Conservation (phyloP, 2,329 filamentous ascomycete genomes). For the Akanthomyces muscarius region DNA sequence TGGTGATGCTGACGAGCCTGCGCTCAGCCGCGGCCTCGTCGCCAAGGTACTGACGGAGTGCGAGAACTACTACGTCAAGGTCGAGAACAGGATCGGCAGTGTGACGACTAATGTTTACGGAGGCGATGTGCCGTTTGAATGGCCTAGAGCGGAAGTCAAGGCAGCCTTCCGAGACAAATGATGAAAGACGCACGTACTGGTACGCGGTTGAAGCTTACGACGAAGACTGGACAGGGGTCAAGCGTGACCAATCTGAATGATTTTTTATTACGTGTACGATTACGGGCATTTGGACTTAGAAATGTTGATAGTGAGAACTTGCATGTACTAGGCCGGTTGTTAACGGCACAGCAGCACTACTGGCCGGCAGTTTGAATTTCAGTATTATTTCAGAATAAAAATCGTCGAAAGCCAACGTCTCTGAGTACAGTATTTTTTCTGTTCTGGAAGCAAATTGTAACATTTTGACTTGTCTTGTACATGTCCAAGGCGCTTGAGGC, state of each 20-base stretch:
- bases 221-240: neutral
- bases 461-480: neutral
- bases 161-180: constrained; percentile 44
- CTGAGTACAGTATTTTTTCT: neutral
- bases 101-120: constrained; percentile 61
- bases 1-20: constrained; percentile 77
- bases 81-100: constrained; percentile 56
- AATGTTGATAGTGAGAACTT: constrained; percentile 4
- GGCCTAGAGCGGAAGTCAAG: constrained; percentile 61
- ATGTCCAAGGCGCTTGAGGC: neutral
- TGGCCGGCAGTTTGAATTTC: neutral
- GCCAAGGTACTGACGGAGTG: constrained; percentile 56
- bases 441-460: neutral
- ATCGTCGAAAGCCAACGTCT: neutral
- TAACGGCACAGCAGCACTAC: neutral
- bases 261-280: constrained; percentile 15
- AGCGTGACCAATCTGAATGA: neutral
- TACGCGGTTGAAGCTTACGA: neutral
- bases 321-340: constrained; percentile 1
- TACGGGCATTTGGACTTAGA: constrained; percentile 11
- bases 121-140: constrained; percentile 61
- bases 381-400: neutral
- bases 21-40: constrained; percentile 56
- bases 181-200: neutral
- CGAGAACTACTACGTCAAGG: constrained; percentile 58